Evolutionary conservation across 176 grass and related monocot genomes (phyloP), one percentile per base, ranked within the genome.

Genomic region (Pontederia crassipes): DNA sequence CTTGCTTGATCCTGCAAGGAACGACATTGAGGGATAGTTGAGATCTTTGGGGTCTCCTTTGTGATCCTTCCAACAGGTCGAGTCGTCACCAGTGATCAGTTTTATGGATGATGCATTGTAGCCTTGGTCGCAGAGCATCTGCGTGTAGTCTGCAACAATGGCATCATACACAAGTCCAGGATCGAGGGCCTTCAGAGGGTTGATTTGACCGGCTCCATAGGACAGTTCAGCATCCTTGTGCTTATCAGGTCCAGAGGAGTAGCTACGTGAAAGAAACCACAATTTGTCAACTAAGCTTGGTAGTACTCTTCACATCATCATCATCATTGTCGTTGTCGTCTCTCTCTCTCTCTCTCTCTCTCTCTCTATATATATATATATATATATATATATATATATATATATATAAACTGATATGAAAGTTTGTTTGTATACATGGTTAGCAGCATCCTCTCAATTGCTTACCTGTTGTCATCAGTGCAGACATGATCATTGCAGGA

Each of bases 21-120:
- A 52, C 2, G 65, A 52, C 78, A 86, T 86, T 9, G 83, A 80
- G 11, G 83, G 83, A 47, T 86, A 78, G 69, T 81, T 86, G 17
- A 81, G 83, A 61, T 73, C 72, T 14, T 4, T 45, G 17, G 48
- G 17, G 8, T 32, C 16, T 45, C 58, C 48, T 8, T 9, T 6
- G 8, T 2, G 7, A 4, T 12, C n/a, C 4, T 13, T 3, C 20
- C 20, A 24, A 32, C 67, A 55, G 32, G 15, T 45, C 9, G 12
- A 35, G 0, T 13, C 27, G 0, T 35, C 45, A 26, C 48, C 9
- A 20, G 63, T 76, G 57, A 87, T 11, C 40, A 32, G 13, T 11
- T 13, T 11, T 57, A 87, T 68, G 46, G 68, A 72, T 15, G 62
- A 67, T 24, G 71, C 45, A 52, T 72, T 82, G 63, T 82, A 82